Evolutionary conservation across 106 monocot genomes (phyloP).

Genomic region (Iris macrosiphon): DNA sequence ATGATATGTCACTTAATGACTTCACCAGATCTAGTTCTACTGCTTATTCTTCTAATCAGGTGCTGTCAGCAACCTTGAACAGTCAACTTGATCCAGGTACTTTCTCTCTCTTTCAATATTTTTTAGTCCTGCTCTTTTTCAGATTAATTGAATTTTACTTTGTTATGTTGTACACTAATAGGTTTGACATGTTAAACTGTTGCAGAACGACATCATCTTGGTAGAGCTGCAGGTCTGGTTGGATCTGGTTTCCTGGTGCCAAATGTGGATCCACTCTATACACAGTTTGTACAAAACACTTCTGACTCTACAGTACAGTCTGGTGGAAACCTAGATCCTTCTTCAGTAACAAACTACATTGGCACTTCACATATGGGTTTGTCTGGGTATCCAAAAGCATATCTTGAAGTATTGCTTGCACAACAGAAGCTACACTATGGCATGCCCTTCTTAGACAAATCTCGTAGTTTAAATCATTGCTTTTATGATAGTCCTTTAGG

Average conservation of each 20-base stretch:
- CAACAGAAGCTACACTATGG: conserved; percentile 54
- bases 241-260: conserved; percentile 32
- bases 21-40: conserved; percentile 8
- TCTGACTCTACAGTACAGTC: conserved; percentile 23
- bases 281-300: conserved; percentile 26
- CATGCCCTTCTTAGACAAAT: conserved; percentile 30
- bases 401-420: conserved; percentile 37
- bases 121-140: neutral
- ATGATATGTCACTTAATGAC: conserved; percentile 10
- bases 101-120: neutral
- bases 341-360: conserved; percentile 28
- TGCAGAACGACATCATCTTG: conserved; percentile 37
- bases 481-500: conserved; percentile 16
- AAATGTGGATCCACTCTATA: conserved; percentile 24
- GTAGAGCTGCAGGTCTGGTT: conserved; percentile 21
- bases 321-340: conserved; percentile 18
- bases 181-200: conserved; percentile 9
- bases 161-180: neutral
- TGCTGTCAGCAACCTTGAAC: conserved; percentile 20
- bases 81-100: conserved; percentile 35
- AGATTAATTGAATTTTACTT: neutral
- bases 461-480: conserved; percentile 34
- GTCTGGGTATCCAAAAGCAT: conserved; percentile 45
- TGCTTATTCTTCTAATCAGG: conserved; percentile 13
- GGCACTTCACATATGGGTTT: conserved; percentile 19